Evolutionary conservation across 805 yeast genomes (phyloP), one percentile per base, ranked within the genome.

Genomic region (Candida palmyrensis): DNA sequence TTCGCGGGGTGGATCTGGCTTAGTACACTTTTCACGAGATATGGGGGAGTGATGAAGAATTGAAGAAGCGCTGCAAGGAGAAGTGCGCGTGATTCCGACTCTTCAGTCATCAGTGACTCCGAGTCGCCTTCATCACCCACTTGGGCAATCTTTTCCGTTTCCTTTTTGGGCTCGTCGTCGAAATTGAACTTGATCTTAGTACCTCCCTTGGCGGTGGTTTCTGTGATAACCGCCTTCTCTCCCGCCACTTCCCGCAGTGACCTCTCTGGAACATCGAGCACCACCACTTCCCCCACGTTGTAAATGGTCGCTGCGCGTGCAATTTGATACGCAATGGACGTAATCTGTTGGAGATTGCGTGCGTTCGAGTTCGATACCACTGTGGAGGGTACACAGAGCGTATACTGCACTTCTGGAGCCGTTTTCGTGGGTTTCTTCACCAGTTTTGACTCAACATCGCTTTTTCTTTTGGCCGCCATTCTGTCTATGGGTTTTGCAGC

Each of bases 21-120:
- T 61, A 87, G 85, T 4, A 81, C 68, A 2, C 79, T 57, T 39
- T 79, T 79, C 13, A 79, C 73, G 27, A 88, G 64, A 49, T 88
- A 85, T 30, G 86, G 82, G 1, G 96, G 96, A 0, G 96, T 87
- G 11, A 87, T 77, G 48, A 85, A 85, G 51, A 64, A 87, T 51
- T 86, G 95, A 36, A 88, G 59, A 25, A 88, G 62, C 1, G 79
- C 65, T 1, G 90, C 88, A 35, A 86, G 68, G 6, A 79, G 48
- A 50, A 79, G 55, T 0, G 79, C 59, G 23, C 66, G 63, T 37
- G 50, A 36, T 18, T 47, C 44, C 27, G 30, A 39, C 13, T 23
- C 29, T 20, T 33, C 21, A n/a, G n/a, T n/a, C n/a, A n/a, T n/a
- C n/a, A n/a, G n/a, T n/a, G n/a, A n/a, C 35, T 45, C 21, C 39